Conservation (phyloP, 2,329 filamentous ascomycete genomes). For the Exophiala spinifera region DNA sequence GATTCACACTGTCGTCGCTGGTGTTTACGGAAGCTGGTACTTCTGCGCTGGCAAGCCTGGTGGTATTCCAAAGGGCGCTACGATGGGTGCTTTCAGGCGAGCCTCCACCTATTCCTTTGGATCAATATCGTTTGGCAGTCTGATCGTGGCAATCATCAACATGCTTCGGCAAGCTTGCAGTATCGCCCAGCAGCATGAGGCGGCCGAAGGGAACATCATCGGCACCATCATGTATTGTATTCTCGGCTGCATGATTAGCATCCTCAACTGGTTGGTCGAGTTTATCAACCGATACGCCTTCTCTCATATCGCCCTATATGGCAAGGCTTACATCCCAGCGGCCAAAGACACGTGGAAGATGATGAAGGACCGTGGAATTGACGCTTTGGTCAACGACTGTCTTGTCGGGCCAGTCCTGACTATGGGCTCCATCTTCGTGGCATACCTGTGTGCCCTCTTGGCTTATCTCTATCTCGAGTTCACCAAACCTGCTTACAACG, state of each 20-base stretch:
- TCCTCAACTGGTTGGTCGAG: constrained; percentile 81
- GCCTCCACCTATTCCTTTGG: constrained; percentile 89
- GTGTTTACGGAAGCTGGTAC: constrained; percentile 92
- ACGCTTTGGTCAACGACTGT: constrained; percentile 85
- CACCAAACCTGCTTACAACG: constrained; percentile 76
- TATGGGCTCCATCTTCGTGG: constrained; percentile 79
- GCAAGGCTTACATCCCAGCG: constrained; percentile 78
- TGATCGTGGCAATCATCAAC: constrained; percentile 84
- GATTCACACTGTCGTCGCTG: constrained; percentile 81
- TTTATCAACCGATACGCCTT: constrained; percentile 93
- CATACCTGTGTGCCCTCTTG: constrained; percentile 74
- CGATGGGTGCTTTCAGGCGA: constrained; percentile 76
- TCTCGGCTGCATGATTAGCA: constrained; percentile 69
- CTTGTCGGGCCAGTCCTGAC: constrained; percentile 70
- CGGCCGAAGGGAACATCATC: constrained; percentile 66
- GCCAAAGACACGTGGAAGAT: constrained; percentile 88
- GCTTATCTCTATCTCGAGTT: constrained; percentile 84
- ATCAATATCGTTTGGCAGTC: constrained; percentile 79
- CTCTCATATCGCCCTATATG: constrained; percentile 88
- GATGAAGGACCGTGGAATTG: constrained; percentile 88
- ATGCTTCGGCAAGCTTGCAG: constrained; percentile 78
- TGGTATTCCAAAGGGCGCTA: constrained; percentile 72
- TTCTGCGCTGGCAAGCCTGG: constrained; percentile 63
- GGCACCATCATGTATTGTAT: constrained; percentile 68
- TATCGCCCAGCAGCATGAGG: constrained; percentile 66